Conservation (phyloP, 2,329 filamentous ascomycete genomes). For the Hymenoscyphus occultus region DNA sequence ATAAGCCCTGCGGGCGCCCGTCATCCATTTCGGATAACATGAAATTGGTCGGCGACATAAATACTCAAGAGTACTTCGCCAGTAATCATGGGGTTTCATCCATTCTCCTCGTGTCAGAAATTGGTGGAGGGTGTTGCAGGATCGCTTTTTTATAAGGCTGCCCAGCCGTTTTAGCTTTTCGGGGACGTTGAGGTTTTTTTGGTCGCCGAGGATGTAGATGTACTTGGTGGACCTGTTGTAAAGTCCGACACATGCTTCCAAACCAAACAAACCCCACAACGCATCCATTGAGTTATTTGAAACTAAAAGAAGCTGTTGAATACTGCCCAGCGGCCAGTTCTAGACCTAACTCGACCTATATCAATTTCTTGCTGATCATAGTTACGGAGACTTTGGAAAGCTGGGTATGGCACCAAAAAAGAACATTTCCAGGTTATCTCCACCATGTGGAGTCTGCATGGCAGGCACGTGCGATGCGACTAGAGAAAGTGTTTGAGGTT, state of each 20-base stretch:
- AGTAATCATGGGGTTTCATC: background rate
- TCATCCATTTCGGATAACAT: background rate
- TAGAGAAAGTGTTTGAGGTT: background rate
- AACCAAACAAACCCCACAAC: too few species aligned
- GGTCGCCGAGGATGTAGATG: background rate
- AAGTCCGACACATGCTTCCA: too few species aligned
- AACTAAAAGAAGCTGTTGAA: too few species aligned
- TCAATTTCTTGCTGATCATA: too few species aligned
- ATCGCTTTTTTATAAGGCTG: background rate
- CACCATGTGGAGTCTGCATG: background rate
- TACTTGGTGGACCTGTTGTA: too few species aligned
- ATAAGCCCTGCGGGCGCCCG: background rate
- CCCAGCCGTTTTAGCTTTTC: background rate
- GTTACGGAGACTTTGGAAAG: too few species aligned
- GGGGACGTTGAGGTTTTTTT: background rate
- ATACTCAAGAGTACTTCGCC: background rate
- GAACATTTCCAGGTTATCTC: too few species aligned
- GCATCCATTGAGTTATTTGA: too few species aligned
- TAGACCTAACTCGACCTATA: too few species aligned
- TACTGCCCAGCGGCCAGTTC: too few species aligned
- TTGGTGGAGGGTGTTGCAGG: background rate
- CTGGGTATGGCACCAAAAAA: too few species aligned
- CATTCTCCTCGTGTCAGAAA: background rate
- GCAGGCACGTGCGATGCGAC: background rate
- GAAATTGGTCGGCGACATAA: background rate